Conservation (phyloP, 164 flowering plant species). For the Stephania yunnanensis region DNA sequence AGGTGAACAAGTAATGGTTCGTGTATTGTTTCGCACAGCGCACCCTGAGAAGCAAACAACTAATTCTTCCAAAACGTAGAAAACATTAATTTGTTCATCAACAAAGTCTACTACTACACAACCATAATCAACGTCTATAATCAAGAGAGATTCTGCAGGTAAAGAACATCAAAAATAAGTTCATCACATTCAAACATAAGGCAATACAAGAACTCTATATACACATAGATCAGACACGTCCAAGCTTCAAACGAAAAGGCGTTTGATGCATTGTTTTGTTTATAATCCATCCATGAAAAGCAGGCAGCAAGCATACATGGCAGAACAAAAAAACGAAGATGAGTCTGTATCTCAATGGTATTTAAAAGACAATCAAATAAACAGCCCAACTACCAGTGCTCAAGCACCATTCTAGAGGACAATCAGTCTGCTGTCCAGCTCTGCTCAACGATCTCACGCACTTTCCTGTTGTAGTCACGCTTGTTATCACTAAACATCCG, state of each 20-base stretch:
- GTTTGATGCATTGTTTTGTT: neutral
- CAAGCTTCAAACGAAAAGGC: neutral
- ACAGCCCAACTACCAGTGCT: constrained; percentile 3
- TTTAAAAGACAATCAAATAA: constrained; percentile 14
- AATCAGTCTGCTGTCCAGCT: constrained; percentile 85
- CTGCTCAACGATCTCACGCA: constrained; percentile 86
- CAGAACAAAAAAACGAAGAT: constrained; percentile 1
- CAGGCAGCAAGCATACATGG: constrained; percentile 18
- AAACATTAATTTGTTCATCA: neutral
- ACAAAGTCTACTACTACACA: neutral
- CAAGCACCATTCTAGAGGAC: constrained; percentile 3
- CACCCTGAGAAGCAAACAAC: too few species aligned
- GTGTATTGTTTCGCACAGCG: too few species aligned
- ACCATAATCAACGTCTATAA: neutral
- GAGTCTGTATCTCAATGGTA: constrained; percentile 16
- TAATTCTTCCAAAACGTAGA: too few species aligned
- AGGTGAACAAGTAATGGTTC: too few species aligned
- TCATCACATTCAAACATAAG: neutral
- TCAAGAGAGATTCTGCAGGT: neutral
- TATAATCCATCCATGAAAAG: constrained; percentile 2
- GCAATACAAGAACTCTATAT: constrained; percentile 2
- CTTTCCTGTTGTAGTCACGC: constrained; percentile 78
- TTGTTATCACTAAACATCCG: constrained; percentile 85
- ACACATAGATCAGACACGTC: neutral
- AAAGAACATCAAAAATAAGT: neutral